Evolutionary conservation across 306 rosid genomes (phyloP), one percentile per base, ranked within the genome.

Genomic region (Malus fusca): DNA sequence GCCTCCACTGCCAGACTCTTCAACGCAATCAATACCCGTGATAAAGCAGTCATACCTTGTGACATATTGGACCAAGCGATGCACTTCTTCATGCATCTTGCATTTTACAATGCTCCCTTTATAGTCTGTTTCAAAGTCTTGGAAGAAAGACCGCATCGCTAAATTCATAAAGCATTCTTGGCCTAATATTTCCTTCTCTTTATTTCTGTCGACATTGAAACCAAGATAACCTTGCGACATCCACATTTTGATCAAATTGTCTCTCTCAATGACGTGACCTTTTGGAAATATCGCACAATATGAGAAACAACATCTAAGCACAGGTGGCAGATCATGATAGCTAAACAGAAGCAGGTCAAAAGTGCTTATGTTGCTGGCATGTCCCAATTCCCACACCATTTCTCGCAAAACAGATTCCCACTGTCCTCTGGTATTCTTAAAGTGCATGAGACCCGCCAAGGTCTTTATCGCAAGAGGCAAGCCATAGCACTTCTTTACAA

Each of bases 401-500:
- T 65, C 73, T 12, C 53, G 40, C 43, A 52, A 72, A 23, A 64
- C 44, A 11, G 58, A 26, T 7, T 3, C 25, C 82, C 77, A 78
- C 56, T 78, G 65, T 48, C 33, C 44, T 23, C n/a, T 65, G 1
- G 69, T 69, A 26, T 18, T 53, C 6, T 78, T 78, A 12, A 63
- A 33, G 40, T 40, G 73, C 68, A 78, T 10, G 51, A 72, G 55
- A 10, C 77, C 52, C 11, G 72, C 82, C 4, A 78, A 40, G 43
- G 73, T 66, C 53, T 72, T 78, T 13, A 52, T 76, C 0, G 77
- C 82, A 23, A 71, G 73, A 46, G 81, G 77, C 44, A 78, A 33
- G 28, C 77, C 81, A 1, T 53, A 8, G 23, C 77, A 72, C 42
- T 65, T 43, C 11, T 3, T 31, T 6, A 61, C 62, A 42, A 79